Evolutionary conservation across 495 filamentous ascomycete species (phyloP), one percentile per base, ranked within the genome.

Genomic region (Penicillium macrosclerotiorum): DNA sequence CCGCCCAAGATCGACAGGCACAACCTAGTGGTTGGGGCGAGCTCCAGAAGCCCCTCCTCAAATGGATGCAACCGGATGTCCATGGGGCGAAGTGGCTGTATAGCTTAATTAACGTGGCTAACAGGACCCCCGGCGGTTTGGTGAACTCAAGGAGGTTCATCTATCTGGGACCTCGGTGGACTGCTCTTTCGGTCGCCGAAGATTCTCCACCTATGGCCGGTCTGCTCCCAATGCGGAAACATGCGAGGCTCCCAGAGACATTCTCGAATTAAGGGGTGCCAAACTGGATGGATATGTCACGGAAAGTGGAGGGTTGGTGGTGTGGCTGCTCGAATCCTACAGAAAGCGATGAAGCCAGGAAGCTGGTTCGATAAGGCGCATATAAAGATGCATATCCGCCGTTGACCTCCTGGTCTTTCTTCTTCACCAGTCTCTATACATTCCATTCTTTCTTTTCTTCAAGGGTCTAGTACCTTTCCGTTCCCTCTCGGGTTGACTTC

Each of bases 401-500:
- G 30, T 39, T 14, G 34, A 33, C 29, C 38, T 16, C 27, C 14
- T 43, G 25, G 25, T 53, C 47, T 46, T 42, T 51, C 52, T 45
- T 49, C 39, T 45, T 50, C 62, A 68, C 34, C 64, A 63, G 51
- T 60, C 53, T 54, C 55, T 59, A 54, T 46, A 39, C 57, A 52
- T 57, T 63, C 44, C 50, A 61, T 68, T 66, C 61, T 60, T 62
- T 63, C 45, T 49, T 33, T 63, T 57, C 54, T 57, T 45, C 49
- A 49, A 48, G 40, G 59, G 63, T 66, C 59, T 45, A 51, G 45
- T 59, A 62, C 58, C 66, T 62, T 57, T 55, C 47, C 62, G 43
- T 67, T 72, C 68, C 67, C 62, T 69, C 24, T 47, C 35, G 46
- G 61, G 57, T 56, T 49, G 52, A 64, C 56, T 68, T 69, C 66